Base-by-base conservation (phyloP, 73 alveolate genomes). In the Paramecium sexaurelia region DNA sequence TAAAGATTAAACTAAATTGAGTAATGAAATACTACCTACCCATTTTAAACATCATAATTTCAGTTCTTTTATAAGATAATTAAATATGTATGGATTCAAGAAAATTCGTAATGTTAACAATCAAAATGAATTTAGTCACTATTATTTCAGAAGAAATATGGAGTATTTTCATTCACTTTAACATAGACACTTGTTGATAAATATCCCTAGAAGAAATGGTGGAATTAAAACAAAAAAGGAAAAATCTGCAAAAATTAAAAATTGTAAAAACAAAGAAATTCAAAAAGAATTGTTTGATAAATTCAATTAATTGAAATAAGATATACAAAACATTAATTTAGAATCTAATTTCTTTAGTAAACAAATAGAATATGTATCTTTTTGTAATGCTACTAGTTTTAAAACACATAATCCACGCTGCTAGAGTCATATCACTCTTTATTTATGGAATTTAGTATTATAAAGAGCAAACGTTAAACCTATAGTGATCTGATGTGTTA, bases 71-170 rank as follows among this genome's bases (percentile, higher is more conserved):
- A 95, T 95, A 6, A 61, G 98, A 19, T 96, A 95, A 51, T 92
- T 95, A 20, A 95, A 95, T 55, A 95, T 95, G 98, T 95, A 95
- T 67, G 96, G 95, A 73, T 95, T 95, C 73, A 96, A 95, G 90
- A 95, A 95, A 91, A 91, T 93, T 26, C 95, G 95, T 67, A 35
- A 88, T 17, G 92, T 87, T 9, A 89, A 94, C 55, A 95, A 94
- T 88, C 96, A 94, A 91, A 91, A 88, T 75, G 87, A 91, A 27
- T 92, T 92, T 45, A 88, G 85, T 68, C 96, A 92, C 24, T 94
- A 93, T 13, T 55, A 57, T 85, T 92, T 92, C 39, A 69, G 33
- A 1, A 47, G 57, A 55, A 94, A 91, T 26, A 86, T 55, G 75
- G 92, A 92, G 83, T 61, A 61, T 61, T 22, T 45, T 17, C 3